A percentile compares a stretch with the other conserved stretches of the same genome.
These are phyloP conservation scores for Bipolaris bicolor DNA, from an alignment of 2,329 filamentous ascomycete species.

Conservation along the genomic window DNA sequence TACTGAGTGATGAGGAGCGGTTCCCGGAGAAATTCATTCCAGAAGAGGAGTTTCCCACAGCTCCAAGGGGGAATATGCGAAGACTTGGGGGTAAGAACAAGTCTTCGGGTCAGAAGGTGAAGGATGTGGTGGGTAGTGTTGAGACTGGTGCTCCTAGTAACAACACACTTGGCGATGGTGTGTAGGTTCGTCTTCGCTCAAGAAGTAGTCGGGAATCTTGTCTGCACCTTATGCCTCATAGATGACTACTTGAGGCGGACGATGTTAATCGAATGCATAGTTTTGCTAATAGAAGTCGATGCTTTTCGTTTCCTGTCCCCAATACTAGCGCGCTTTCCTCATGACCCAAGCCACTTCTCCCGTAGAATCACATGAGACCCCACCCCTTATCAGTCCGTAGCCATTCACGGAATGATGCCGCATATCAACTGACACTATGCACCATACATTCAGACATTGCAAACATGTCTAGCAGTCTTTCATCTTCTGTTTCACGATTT, in stretches of 20 bases:
- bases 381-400: conserved; percentile 15
- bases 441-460: background rate
- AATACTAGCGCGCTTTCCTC: background rate
- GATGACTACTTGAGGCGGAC: no score
- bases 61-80: background rate
- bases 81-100: background rate
- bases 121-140: background rate
- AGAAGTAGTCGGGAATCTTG: no score
- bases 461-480: background rate
- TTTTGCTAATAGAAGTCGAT: background rate
- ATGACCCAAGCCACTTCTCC: conserved; percentile 4
- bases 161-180: no score
- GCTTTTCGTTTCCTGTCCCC: background rate
- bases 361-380: conserved; percentile 4
- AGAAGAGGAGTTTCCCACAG: background rate
- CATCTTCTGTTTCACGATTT: background rate
- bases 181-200: no score
- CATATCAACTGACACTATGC: background rate
- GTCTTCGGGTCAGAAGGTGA: no score
- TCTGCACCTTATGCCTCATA: no score
- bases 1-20: background rate
- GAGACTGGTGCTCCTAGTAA: background rate
- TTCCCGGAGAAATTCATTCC: conserved; percentile 6
- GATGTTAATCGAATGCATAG: no score
- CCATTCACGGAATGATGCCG: conserved; percentile 1